A percentile compares a stretch with the other conserved stretches of the same genome.
phyloP scores from a whole-genome alignment of 768 basidiomycete genomes.

The Calvatia gigantea region DNA sequence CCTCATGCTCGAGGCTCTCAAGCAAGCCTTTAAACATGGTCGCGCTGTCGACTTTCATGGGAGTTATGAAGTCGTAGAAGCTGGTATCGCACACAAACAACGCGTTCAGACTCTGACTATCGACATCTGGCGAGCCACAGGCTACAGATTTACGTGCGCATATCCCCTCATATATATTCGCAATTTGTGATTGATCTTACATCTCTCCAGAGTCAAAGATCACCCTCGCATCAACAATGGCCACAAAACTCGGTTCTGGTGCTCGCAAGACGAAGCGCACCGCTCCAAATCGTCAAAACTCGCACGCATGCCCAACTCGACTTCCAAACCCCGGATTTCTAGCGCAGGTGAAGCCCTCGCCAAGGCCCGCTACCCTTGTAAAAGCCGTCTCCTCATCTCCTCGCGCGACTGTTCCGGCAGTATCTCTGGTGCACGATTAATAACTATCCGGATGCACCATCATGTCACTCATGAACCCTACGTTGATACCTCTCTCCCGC shows the following conservation, averaged over 20 bases:
- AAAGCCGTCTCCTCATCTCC: conserved; percentile 43
- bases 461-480: conserved; percentile 41
- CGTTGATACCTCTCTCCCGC: conserved; percentile 33
- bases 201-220: conserved; percentile 39
- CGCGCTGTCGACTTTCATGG: conserved; percentile 40
- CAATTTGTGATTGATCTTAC: conserved; percentile 3
- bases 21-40: conserved; percentile 28
- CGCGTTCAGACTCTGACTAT: conserved; percentile 37
- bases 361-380: conserved; percentile 40
- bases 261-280: conserved; percentile 46
- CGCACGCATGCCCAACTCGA: conserved; percentile 22
- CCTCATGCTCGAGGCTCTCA: conserved; percentile 29
- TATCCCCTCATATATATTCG: conserved; percentile 3
- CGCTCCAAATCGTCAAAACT: conserved; percentile 34
- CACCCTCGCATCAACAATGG: conserved; percentile 43
- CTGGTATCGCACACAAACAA: conserved; percentile 33
- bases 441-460: conserved; percentile 43
- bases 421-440: conserved; percentile 20
- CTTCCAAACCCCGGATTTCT: conserved; percentile 29
- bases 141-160: conserved; percentile 47
- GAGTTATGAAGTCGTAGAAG: conserved; percentile 30
- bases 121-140: conserved; percentile 47
- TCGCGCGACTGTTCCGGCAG: conserved; percentile 30
- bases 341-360: conserved; percentile 35
- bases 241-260: conserved; percentile 49